A percentile compares a stretch with the other conserved stretches of the same genome.
phyloP scores from a whole-genome alignment of 2,329 filamentous ascomycete genomes.

The Calonectria montana region DNA sequence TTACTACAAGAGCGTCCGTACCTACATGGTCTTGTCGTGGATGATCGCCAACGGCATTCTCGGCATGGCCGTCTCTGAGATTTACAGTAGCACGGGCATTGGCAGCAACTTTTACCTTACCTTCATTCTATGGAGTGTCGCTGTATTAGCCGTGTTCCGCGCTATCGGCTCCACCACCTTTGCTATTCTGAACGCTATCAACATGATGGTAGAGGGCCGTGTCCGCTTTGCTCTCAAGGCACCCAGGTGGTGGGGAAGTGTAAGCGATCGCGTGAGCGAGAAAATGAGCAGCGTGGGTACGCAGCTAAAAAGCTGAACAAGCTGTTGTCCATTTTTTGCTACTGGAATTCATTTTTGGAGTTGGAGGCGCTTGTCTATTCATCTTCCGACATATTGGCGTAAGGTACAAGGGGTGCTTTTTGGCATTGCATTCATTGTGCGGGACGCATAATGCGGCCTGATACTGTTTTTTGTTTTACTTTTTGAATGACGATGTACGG shows the following conservation, averaged over 20 bases:
- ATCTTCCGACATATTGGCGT: neutral
- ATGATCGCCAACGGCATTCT: constrained; percentile 92
- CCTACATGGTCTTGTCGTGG: constrained; percentile 98
- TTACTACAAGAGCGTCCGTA: constrained; percentile 97
- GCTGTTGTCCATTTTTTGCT: neutral
- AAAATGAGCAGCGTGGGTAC: constrained; percentile 63
- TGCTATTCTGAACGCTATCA: constrained; percentile 84
- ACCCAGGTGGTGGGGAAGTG: constrained; percentile 61
- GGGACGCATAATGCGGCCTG: constrained; percentile 6
- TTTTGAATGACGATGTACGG: constrained; percentile 8
- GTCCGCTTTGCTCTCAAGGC: constrained; percentile 70
- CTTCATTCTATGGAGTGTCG: constrained; percentile 94
- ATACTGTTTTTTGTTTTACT: neutral
- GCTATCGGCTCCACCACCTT: constrained; percentile 86
- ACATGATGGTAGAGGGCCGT: constrained; percentile 87
- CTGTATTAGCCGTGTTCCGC: constrained; percentile 86
- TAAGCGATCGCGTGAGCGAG: constrained; percentile 57
- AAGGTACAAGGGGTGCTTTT: neutral
- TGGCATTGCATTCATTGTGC: constrained; percentile 3
- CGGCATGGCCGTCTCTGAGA: constrained; percentile 91
- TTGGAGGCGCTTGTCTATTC: neutral
- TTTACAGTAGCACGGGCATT: constrained; percentile 78
- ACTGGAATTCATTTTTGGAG: constrained; percentile 26
- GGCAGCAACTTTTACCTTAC: constrained; percentile 89
- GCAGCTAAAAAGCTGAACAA: constrained; percentile 52